phyloP scores from a whole-genome alignment of 306 rosid species.

The Sphenostylis stenocarpa region DNA sequence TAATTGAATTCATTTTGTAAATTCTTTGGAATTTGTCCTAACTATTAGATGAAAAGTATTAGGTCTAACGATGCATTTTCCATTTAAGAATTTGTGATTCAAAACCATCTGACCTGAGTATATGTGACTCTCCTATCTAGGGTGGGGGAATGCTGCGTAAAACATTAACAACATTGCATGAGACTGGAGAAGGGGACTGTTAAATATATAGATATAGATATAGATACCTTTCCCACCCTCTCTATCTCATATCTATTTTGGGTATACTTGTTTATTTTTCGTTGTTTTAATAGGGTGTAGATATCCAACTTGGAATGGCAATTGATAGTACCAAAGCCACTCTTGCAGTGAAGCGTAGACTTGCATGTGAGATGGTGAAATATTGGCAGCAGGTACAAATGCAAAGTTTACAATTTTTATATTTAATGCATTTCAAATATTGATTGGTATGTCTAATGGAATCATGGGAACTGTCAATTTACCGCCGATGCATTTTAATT shows the following conservation, averaged over 20 bases:
- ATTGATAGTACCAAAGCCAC: constrained; percentile 96
- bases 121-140: not conserved
- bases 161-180: constrained; percentile 6
- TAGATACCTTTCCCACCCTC: not conserved
- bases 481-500: constrained; percentile 10
- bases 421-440: not conserved
- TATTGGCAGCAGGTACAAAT: constrained; percentile 92
- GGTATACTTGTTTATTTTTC: constrained; percentile 14
- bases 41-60: not conserved
- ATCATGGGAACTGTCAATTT: not conserved
- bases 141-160: not conserved
- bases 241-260: not conserved
- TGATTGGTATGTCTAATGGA: not conserved
- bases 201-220: not conserved
- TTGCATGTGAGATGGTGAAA: constrained; percentile 98
- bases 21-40: not conserved
- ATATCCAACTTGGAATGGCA: constrained; percentile 95
- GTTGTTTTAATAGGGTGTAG: constrained; percentile 68
- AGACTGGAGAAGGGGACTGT: not conserved
- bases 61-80: not conserved
- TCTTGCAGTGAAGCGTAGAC: constrained; percentile 99
- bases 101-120: not conserved
- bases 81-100: constrained; percentile 5
- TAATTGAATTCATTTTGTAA: not conserved
- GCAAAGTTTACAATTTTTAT: constrained; percentile 6